Percentiles rank a stretch among this genome's conserved stretches.
phyloP scores from a whole-genome alignment of 768 basidiomycete genomes.

The Leccinum subgranulosum region DNA sequence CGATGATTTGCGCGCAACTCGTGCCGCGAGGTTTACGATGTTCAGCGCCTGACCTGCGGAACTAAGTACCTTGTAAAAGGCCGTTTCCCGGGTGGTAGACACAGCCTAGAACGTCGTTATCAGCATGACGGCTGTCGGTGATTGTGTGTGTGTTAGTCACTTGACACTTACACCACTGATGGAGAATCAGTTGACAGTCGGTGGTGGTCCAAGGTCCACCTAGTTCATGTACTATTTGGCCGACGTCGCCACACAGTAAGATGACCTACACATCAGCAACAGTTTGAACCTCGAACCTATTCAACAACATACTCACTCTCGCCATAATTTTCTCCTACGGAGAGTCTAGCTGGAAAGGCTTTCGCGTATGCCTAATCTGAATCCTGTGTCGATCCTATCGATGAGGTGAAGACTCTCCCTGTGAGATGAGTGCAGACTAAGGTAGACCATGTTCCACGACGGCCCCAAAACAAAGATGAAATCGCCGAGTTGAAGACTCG shows the following conservation, averaged over 20 bases:
- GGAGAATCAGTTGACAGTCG: conserved; percentile 51
- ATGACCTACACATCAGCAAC: too few species aligned
- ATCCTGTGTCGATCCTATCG: conserved; percentile 32
- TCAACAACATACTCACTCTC: conserved; percentile 34
- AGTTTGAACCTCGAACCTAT: too few species aligned
- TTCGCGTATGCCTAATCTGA: background rate
- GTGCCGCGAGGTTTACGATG: conserved; percentile 38
- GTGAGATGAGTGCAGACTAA: conserved; percentile 31
- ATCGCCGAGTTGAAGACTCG: too few species aligned
- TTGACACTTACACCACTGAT: conserved; percentile 35
- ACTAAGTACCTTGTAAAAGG: conserved; percentile 16
- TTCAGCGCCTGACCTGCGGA: conserved; percentile 27
- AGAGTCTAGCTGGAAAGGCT: conserved; percentile 33
- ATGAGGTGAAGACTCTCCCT: conserved; percentile 31
- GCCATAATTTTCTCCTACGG: conserved; percentile 38
- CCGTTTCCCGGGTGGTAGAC: conserved; percentile 29
- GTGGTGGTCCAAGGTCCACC: conserved; percentile 33
- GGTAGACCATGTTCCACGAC: conserved; percentile 34
- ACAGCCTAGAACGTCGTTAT: conserved; percentile 24
- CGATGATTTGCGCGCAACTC: conserved; percentile 32
- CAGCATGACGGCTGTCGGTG: background rate
- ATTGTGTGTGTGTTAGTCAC: too few species aligned
- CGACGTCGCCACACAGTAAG: conserved; percentile 19
- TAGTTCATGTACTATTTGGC: conserved; percentile 42
- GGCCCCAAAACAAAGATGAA: background rate